A percentile compares a stretch with the other conserved stretches of the same genome.
These are phyloP conservation scores for Citrus trifoliata DNA, from an alignment of 345 rosid genomes.

Conservation along the genomic window DNA sequence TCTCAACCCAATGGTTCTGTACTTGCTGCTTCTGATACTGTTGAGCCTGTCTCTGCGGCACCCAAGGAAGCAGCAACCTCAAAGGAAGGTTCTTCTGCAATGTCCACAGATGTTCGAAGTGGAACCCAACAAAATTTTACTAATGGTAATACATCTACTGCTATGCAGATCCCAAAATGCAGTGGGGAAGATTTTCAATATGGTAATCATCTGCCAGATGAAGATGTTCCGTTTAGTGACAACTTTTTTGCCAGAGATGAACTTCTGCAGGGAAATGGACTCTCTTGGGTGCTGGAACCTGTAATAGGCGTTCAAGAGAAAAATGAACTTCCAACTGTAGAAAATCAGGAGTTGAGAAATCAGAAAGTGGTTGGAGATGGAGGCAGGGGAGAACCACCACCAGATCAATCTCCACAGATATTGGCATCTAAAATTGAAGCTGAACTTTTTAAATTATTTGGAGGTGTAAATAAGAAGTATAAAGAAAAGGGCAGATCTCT, in stretches of 20 bases:
- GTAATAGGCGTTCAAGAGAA: slow-evolving; percentile 34
- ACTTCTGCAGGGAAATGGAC: slow-evolving; percentile 90
- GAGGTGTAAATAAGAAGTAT: slow-evolving; percentile 95
- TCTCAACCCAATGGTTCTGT: slow-evolving; percentile 22
- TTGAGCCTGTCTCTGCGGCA: slow-evolving; percentile 15
- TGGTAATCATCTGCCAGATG: slow-evolving; percentile 42
- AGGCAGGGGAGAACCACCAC: slow-evolving; percentile 11
- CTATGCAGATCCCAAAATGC: slow-evolving; percentile 16
- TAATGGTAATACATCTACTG: slow-evolving; percentile 20
- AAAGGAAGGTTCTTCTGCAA: slow-evolving; percentile 20
- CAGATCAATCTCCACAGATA: slow-evolving; percentile 36
- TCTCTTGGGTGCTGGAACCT: slow-evolving; percentile 79
- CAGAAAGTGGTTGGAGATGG: slow-evolving; percentile 12
- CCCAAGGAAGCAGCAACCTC: slow-evolving; percentile 25
- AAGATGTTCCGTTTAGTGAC: slow-evolving; percentile 65
- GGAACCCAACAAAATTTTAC: slow-evolving; percentile 21
- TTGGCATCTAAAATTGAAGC: slow-evolving; percentile 68
- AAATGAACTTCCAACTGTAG: slow-evolving; percentile 22
- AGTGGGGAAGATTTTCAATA: slow-evolving; percentile 42
- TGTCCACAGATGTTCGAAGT: slow-evolving; percentile 17
- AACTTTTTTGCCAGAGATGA: slow-evolving; percentile 80
- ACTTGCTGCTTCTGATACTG: slow-evolving; percentile 19
- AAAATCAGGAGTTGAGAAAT: slow-evolving; percentile 16
- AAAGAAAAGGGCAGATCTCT: slow-evolving; percentile 91
- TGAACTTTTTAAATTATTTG: slow-evolving; percentile 76